Conservation (phyloP, 1,284 basidiomycete genomes). For the Sanghuangporus baumii region DNA sequence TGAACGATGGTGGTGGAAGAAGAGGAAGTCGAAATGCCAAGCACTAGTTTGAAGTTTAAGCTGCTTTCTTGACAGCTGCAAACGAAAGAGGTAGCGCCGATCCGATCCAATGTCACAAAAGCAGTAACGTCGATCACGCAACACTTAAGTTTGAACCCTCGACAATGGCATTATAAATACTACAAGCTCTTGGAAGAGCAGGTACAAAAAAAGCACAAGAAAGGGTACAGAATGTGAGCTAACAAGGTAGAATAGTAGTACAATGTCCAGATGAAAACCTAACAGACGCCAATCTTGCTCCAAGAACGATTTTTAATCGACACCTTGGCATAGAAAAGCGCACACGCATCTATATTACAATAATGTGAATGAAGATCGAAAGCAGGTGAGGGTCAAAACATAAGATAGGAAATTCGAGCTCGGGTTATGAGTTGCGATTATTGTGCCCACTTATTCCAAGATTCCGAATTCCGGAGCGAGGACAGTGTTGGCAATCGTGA, state of each 20-base stretch:
- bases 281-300: not conserved
- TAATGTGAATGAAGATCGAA: not conserved
- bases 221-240: not conserved
- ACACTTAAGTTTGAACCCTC: not conserved
- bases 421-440: not conserved
- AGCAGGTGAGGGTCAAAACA: not conserved
- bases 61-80: no score
- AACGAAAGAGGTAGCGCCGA: no score
- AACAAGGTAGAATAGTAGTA: not conserved
- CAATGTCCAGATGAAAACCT: constrained; percentile 1
- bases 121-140: no score
- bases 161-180: not conserved
- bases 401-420: not conserved
- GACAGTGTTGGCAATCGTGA: constrained; percentile 29
- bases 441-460: not conserved
- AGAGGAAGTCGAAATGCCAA: no score
- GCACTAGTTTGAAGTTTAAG: no score
- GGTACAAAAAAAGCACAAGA: not conserved
- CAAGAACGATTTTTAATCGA: not conserved
- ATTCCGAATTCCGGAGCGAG: not conserved
- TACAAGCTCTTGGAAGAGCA: not conserved
- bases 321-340: not conserved
- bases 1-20: no score
- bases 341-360: not conserved
- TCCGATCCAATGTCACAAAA: no score